Conservation (phyloP, 768 basidiomycete genomes). For the Collybia sordida region DNA sequence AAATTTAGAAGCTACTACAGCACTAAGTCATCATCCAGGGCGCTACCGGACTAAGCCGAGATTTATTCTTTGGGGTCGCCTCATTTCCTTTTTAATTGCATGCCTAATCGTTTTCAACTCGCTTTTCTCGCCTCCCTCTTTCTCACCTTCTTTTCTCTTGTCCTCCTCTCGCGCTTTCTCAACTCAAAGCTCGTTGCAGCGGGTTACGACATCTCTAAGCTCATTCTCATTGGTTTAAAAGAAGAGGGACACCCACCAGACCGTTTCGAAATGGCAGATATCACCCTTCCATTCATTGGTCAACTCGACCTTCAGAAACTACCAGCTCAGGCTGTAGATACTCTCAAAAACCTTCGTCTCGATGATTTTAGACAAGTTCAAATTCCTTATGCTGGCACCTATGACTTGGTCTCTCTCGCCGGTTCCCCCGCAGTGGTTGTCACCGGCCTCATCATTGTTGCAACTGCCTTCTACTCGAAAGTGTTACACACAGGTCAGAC, state of each 20-base stretch:
- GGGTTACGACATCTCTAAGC: conserved; percentile 55
- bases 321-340: conserved; percentile 12
- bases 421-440: conserved; percentile 50
- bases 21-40: background rate
- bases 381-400: conserved; percentile 34
- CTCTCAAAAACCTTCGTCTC: conserved; percentile 23
- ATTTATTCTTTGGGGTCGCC: conserved; percentile 6
- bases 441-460: conserved; percentile 48
- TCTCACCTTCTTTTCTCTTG: conserved; percentile 45
- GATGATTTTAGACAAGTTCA: conserved; percentile 30
- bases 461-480: conserved; percentile 53
- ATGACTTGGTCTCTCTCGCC: conserved; percentile 36
- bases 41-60: conserved; percentile 1
- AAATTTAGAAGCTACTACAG: too few species aligned
- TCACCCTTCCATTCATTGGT: conserved; percentile 10
- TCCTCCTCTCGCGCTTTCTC: conserved; percentile 41
- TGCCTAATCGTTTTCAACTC: conserved; percentile 59
- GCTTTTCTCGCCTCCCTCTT: conserved; percentile 56
- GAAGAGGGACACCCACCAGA: conserved; percentile 10
- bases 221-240: conserved; percentile 65
- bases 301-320: conserved; percentile 18
- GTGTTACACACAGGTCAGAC: conserved; percentile 43
- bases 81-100: conserved; percentile 18
- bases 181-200: conserved; percentile 43
- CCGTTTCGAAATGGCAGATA: too few species aligned